Evolutionary conservation across 1,284 basidiomycete species (phyloP), one percentile per base, ranked within the genome.

Genomic region (Ceratobasidium theobromae): DNA sequence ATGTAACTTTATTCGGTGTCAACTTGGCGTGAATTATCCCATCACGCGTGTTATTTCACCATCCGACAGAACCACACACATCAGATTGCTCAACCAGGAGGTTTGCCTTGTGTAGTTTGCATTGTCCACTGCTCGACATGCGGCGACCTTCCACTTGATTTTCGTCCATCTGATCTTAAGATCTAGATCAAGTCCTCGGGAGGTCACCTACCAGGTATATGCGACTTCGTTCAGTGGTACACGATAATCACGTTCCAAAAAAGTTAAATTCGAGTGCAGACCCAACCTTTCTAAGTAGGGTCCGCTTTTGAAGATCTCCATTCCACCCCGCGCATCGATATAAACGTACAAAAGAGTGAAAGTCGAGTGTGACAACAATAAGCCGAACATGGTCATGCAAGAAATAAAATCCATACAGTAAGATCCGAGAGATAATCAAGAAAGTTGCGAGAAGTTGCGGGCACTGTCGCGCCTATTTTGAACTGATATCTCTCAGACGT

Each of bases 401-500:
- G 32, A 62, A 62, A 18, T 21, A 52, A 52, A 18, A 48, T 11
- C 9, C 18, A 38, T 38, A 8, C 35, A 8, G 35, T 16, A 38
- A 38, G 16, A 16, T 16, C 8, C 9, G 16, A 38, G 35, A 38
- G 2, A 18, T 21, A 12, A 40, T 21, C 12, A 23, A 35, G 8
- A 35, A 30, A 30, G 35, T 3, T 8, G 16, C 35, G 16, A 23
- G n/a, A n/a, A n/a, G n/a, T n/a, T n/a, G n/a, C n/a, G n/a, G n/a
- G n/a, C n/a, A n/a, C n/a, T n/a, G n/a, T n/a, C n/a, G n/a, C n/a
- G n/a, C n/a, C n/a, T n/a, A n/a, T n/a, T n/a, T n/a, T n/a, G n/a
- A n/a, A n/a, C n/a, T 41, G 12, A 38, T 41, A n/a, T 57, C 68
- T 28, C 53, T 58, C 52, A 70, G 53, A 53, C 54, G 73, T 9